These are phyloP conservation scores for Cucurbita ficifolia DNA, from an alignment of 306 rosid species.

Conservation along the genomic window DNA sequence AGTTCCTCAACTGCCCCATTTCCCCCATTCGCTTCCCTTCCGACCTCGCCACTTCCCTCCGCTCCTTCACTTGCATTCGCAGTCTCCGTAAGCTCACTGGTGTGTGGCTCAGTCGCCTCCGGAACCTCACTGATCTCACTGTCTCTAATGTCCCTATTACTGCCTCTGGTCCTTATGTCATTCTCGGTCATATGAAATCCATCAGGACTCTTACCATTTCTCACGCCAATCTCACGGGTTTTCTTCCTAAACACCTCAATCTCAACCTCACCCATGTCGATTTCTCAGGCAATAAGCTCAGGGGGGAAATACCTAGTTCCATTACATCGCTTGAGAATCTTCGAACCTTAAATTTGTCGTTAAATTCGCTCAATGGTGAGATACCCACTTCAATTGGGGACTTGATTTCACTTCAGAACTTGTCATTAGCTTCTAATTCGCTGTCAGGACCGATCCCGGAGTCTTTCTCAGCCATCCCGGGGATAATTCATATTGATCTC, in stretches of 20 bases:
- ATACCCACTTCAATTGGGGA: conserved; percentile 66
- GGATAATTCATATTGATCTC: conserved; percentile 61
- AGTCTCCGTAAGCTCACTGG: conserved; percentile 60
- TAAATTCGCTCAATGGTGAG: conserved; percentile 42
- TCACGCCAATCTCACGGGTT: conserved; percentile 61
- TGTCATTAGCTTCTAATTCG: conserved; percentile 59
- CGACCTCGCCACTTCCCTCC: conserved; percentile 57
- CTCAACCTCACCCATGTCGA: conserved; percentile 68
- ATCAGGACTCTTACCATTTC: conserved; percentile 58
- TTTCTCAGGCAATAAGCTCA: conserved; percentile 52
- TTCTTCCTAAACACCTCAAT: conserved; percentile 40
- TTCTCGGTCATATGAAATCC: conserved; percentile 55
- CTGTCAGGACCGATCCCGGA: conserved; percentile 75
- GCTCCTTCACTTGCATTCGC: conserved; percentile 46
- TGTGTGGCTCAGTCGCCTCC: conserved; percentile 70
- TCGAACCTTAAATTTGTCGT: conserved; percentile 45
- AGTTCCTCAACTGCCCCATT: conserved; percentile 66
- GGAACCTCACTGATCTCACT: conserved; percentile 66
- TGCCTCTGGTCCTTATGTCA: conserved; percentile 68
- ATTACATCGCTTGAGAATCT: conserved; percentile 50
- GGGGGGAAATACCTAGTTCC: conserved; percentile 50
- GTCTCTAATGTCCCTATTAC: conserved; percentile 34
- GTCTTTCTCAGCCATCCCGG: conserved; percentile 58
- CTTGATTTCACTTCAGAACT: conserved; percentile 41
- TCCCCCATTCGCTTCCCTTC: conserved; percentile 71